Percentiles rank a stretch among this genome's conserved stretches.
Evolutionary conservation across 106 monocot species (phyloP).

Genomic region (Posidonia australis): DNA sequence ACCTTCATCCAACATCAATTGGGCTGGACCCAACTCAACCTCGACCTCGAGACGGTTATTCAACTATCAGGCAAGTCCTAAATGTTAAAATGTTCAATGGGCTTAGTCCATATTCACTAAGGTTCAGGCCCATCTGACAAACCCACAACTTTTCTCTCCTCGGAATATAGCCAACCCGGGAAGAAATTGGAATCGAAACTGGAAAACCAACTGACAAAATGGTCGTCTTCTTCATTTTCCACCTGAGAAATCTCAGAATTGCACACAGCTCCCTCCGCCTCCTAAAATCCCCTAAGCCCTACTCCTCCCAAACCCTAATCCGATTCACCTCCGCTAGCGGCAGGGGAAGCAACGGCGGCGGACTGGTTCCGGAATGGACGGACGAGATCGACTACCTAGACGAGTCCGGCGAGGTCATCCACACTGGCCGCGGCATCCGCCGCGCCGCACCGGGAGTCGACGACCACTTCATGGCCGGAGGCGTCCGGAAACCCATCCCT

Average conservation of each 20-base stretch:
- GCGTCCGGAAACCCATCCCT: slow-evolving; percentile 19
- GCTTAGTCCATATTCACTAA: no score
- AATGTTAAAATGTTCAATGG: no score
- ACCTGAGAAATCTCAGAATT: slow-evolving; percentile 1
- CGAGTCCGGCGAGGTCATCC: slow-evolving; percentile 51
- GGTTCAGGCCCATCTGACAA: no score
- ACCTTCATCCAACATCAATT: no score
- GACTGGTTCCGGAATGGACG: neutral
- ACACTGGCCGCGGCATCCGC: slow-evolving; percentile 43
- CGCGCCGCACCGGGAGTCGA: slow-evolving; percentile 30
- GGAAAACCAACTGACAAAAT: no score
- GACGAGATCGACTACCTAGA: slow-evolving; percentile 38
- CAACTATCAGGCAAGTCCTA: no score
- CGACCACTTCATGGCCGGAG: slow-evolving; percentile 31
- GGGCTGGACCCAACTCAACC: no score
- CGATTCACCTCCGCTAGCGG: neutral
- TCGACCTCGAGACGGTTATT: no score
- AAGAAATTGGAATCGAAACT: no score
- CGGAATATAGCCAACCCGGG: no score
- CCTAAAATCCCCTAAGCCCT: neutral
- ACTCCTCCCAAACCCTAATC: neutral
- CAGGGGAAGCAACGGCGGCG: neutral
- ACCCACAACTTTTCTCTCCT: no score
- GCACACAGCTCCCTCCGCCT: neutral
- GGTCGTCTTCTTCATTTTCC: neutral